Conservation (phyloP, 2,329 filamentous ascomycete species). For the Aaosphaeria pasadenensis region DNA sequence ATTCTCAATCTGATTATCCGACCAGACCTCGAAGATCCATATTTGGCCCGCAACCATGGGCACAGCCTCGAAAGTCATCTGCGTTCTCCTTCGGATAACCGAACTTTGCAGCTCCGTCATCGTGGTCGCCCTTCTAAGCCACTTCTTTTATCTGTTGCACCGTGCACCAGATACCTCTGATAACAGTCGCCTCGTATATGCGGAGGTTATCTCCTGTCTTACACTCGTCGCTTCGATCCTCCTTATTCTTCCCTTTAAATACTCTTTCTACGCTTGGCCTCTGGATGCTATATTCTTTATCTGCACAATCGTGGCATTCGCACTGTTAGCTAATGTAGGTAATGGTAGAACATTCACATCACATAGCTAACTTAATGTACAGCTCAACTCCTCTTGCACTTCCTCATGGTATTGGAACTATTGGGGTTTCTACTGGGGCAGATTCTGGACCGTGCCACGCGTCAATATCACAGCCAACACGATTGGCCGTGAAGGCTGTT, state of each 20-base stretch:
- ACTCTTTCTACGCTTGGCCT: slow-evolving; percentile 9
- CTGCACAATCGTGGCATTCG: slow-evolving; percentile 10
- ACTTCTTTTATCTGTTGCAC: slow-evolving; percentile 8
- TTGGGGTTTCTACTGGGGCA: slow-evolving; percentile 11
- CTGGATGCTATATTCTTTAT: slow-evolving; percentile 7
- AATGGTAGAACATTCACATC: not conserved
- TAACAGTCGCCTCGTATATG: slow-evolving; percentile 6
- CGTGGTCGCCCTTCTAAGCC: slow-evolving; percentile 8
- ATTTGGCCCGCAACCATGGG: no score
- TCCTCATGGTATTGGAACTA: slow-evolving; percentile 10
- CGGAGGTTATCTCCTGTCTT: slow-evolving; percentile 7
- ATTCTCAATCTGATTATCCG: no score
- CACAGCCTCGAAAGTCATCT: slow-evolving; percentile 5
- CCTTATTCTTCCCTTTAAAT: slow-evolving; percentile 5
- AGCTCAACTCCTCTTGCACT: slow-evolving; percentile 8
- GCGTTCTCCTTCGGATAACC: slow-evolving; percentile 6
- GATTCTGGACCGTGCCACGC: slow-evolving; percentile 6
- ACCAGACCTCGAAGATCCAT: no score
- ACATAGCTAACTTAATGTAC: slow-evolving; percentile 3
- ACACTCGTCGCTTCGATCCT: slow-evolving; percentile 5
- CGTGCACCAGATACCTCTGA: slow-evolving; percentile 1
- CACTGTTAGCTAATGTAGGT: slow-evolving; percentile 7
- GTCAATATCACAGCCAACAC: not conserved
- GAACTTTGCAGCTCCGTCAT: slow-evolving; percentile 8
- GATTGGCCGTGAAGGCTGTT: slow-evolving; percentile 3